A percentile compares a stretch with the other conserved stretches of the same genome.
Evolutionary conservation across 2,329 filamentous ascomycete genomes (phyloP).

Genomic region (Alternaria atra): DNA sequence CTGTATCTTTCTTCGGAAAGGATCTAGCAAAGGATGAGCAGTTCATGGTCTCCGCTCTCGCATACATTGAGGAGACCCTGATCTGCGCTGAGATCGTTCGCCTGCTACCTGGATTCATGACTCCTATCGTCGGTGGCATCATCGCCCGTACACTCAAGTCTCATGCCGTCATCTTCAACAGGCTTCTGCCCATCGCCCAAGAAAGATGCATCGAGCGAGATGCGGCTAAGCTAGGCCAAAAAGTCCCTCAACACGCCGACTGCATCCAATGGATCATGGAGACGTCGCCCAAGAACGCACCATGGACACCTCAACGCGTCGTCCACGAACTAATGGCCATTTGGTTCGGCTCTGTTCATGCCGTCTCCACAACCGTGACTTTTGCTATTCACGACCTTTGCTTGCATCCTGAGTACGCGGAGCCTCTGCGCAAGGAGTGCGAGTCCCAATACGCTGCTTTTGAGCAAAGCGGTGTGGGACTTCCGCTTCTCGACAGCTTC

Average conservation of each 20-base stretch:
- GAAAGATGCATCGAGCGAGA: slow-evolving; percentile 25
- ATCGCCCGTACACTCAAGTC: slow-evolving; percentile 24
- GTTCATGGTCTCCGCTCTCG: slow-evolving; percentile 32
- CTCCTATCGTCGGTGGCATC: slow-evolving; percentile 19
- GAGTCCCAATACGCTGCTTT: slow-evolving; percentile 24
- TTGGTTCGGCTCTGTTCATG: slow-evolving; percentile 49
- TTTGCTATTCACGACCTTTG: slow-evolving; percentile 31
- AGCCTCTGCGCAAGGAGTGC: slow-evolving; percentile 26
- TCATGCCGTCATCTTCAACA: slow-evolving; percentile 24
- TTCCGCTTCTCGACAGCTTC: slow-evolving; percentile 35
- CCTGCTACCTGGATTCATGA: slow-evolving; percentile 26
- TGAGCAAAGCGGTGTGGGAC: slow-evolving; percentile 18
- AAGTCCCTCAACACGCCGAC: slow-evolving; percentile 25
- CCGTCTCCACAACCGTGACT: slow-evolving; percentile 26
- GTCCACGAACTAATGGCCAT: slow-evolving; percentile 47
- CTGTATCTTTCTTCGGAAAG: slow-evolving; percentile 27
- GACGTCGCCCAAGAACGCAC: slow-evolving; percentile 32
- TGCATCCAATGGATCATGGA: slow-evolving; percentile 50
- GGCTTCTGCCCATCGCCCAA: slow-evolving; percentile 24
- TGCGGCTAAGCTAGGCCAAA: slow-evolving; percentile 19
- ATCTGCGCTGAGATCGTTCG: slow-evolving; percentile 36
- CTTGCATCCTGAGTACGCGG: slow-evolving; percentile 27
- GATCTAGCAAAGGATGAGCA: slow-evolving; percentile 29
- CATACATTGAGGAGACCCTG: slow-evolving; percentile 37
- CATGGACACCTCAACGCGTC: slow-evolving; percentile 38